These are phyloP conservation scores for Malus orientalis DNA, from an alignment of 306 rosid genomes.

Conservation along the genomic window DNA sequence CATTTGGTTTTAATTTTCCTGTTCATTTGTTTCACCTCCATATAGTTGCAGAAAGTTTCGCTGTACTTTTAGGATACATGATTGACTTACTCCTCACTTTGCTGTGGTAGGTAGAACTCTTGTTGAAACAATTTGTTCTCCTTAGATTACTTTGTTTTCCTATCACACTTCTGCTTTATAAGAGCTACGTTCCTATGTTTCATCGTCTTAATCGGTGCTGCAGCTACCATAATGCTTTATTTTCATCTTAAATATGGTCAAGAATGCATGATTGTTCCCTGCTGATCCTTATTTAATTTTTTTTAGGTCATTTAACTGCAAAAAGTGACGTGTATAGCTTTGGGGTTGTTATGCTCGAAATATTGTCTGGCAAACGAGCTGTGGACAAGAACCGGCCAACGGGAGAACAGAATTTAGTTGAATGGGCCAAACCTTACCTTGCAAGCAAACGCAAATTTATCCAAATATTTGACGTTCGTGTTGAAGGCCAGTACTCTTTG, in stretches of 20 bases:
- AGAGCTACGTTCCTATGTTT: not conserved
- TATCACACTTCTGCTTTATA: not conserved
- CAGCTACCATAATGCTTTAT: not conserved
- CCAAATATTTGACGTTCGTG: constrained; percentile 71
- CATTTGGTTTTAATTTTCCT: not conserved
- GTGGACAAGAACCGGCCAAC: constrained; percentile 79
- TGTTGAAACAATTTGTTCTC: not conserved
- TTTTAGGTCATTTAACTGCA: constrained; percentile 74
- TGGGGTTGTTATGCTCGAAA: constrained; percentile 90
- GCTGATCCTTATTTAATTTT: constrained; percentile 17
- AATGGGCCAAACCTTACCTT: constrained; percentile 92
- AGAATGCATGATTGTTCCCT: not conserved
- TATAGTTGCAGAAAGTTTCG: not conserved
- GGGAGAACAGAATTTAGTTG: constrained; percentile 69
- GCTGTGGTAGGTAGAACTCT: not conserved
- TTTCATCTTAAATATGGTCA: constrained; percentile 3
- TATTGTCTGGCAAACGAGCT: constrained; percentile 70
- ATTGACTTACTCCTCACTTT: not conserved
- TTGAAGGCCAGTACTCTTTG: constrained; percentile 67
- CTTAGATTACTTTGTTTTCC: not conserved
- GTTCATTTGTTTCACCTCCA: not conserved
- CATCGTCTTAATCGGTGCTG: not conserved
- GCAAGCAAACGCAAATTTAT: constrained; percentile 63
- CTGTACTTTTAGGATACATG: not conserved
- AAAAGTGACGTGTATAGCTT: constrained; percentile 91